Conservation (phyloP, 2,329 filamentous ascomycete species). For the Apiospora arundinis region DNA sequence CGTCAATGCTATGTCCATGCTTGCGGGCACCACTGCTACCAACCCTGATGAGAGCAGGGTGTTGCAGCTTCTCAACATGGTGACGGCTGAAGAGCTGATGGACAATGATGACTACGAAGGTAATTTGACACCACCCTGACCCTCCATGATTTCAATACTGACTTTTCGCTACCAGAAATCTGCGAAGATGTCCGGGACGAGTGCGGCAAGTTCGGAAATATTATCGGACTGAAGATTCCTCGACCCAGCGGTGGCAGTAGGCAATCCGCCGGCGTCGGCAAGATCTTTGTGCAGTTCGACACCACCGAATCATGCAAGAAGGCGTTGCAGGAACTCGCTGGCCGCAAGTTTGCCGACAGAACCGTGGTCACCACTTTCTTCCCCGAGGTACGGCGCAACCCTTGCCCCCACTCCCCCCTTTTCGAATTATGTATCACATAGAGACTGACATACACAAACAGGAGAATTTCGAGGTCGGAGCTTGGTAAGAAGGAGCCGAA, state of each 20-base stretch:
- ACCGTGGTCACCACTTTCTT: constrained; percentile 98
- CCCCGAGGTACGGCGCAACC: constrained; percentile 70
- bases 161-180: constrained; percentile 71
- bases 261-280: constrained; percentile 88
- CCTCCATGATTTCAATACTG: not conserved
- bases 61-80: constrained; percentile 96
- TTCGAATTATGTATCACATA: not conserved
- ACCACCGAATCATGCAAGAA: constrained; percentile 78
- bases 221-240: constrained; percentile 91
- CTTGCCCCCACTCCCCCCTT: constrained; percentile 4
- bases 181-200: constrained; percentile 93
- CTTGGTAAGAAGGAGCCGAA: constrained; percentile 67
- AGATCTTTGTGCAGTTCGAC: constrained; percentile 97
- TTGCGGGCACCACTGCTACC: constrained; percentile 84
- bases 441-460: constrained; percentile 48
- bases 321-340: constrained; percentile 87
- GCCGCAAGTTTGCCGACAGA: constrained; percentile 93
- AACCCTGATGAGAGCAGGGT: constrained; percentile 84
- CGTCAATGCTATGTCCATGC: constrained; percentile 96
- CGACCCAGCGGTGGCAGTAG: constrained; percentile 83
- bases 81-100: constrained; percentile 92
- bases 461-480: constrained; percentile 93
- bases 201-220: constrained; percentile 85
- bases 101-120: constrained; percentile 96
- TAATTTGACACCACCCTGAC: constrained; percentile 47